Evolutionary conservation across 2,329 filamentous ascomycete species (phyloP).

Genomic region (Aureobasidium sp.): DNA sequence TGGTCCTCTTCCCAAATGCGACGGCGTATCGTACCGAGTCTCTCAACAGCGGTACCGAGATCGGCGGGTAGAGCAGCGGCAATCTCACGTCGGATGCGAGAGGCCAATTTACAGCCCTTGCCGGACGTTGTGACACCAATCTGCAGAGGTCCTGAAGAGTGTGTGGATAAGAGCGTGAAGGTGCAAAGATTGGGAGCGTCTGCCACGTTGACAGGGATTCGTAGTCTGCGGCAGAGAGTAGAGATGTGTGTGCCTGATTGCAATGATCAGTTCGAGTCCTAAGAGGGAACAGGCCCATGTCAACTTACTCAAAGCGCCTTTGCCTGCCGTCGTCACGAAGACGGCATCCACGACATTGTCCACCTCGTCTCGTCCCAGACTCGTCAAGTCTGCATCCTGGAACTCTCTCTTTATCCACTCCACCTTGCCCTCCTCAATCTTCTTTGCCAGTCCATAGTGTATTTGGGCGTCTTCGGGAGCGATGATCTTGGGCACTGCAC

Average conservation of each 20-base stretch:
- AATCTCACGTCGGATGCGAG: conserved; percentile 81
- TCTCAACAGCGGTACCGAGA: conserved; percentile 69
- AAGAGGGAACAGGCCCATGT: neutral
- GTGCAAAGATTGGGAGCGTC: conserved; percentile 82
- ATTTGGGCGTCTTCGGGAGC: conserved; percentile 55
- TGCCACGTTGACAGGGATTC: conserved; percentile 89
- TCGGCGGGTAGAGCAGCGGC: conserved; percentile 68
- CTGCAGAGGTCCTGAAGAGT: conserved; percentile 85
- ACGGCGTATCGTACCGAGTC: conserved; percentile 65
- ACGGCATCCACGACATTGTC: conserved; percentile 78
- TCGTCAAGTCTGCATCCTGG: conserved; percentile 62
- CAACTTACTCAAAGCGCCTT: conserved; percentile 34
- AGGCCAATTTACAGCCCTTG: conserved; percentile 86
- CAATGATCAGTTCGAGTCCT: neutral
- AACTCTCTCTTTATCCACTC: conserved; percentile 62
- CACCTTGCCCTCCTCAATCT: conserved; percentile 60
- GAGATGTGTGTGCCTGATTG: conserved; percentile 54
- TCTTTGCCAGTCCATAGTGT: conserved; percentile 55
- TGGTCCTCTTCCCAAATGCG: conserved; percentile 70
- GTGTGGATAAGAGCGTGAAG: conserved; percentile 81
- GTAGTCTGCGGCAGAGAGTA: conserved; percentile 63
- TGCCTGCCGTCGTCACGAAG: conserved; percentile 65
- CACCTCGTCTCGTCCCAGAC: conserved; percentile 73
- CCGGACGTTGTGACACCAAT: conserved; percentile 95
- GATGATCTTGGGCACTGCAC: conserved; percentile 73